Evolutionary conservation across 2,329 filamentous ascomycete genomes (phyloP).

Genomic region (Xylaria sp.): DNA sequence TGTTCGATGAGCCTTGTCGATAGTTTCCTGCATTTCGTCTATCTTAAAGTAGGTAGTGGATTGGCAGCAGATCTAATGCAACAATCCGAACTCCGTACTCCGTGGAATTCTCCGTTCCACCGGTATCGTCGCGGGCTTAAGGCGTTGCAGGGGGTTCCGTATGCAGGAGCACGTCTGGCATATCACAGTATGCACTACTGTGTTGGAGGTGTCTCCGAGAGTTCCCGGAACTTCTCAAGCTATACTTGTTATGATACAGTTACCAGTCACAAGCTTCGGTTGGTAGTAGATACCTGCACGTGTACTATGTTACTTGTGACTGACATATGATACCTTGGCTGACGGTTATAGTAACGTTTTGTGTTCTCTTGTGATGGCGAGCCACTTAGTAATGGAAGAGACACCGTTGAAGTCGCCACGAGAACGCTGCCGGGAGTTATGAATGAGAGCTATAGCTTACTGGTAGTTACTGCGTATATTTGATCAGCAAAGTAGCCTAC

Average conservation of each 20-base stretch:
- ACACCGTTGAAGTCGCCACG: no score
- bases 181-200: conserved; percentile 28
- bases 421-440: no score
- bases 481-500: not conserved
- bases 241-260: no score
- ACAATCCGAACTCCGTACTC: conserved; percentile 3
- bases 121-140: conserved; percentile 24
- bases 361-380: no score
- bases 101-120: conserved; percentile 14
- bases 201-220: conserved; percentile 6
- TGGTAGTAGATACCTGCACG: not conserved
- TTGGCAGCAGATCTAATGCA: conserved; percentile 6
- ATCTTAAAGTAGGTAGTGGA: not conserved
- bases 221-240: conserved; percentile 29
- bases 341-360: no score
- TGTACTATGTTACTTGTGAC: not conserved
- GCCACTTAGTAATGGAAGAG: no score
- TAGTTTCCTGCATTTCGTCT: conserved; percentile 6
- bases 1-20: conserved; percentile 4
- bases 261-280: conserved; percentile 16
- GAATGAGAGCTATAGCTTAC: no score
- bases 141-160: conserved; percentile 8
- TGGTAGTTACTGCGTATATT: not conserved
- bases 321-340: conserved; percentile 17
- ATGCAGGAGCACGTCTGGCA: conserved; percentile 13